These are phyloP conservation scores for Sodiomyces alkalinus DNA, from an alignment of 2,329 filamentous ascomycete species.

Conservation along the genomic window DNA sequence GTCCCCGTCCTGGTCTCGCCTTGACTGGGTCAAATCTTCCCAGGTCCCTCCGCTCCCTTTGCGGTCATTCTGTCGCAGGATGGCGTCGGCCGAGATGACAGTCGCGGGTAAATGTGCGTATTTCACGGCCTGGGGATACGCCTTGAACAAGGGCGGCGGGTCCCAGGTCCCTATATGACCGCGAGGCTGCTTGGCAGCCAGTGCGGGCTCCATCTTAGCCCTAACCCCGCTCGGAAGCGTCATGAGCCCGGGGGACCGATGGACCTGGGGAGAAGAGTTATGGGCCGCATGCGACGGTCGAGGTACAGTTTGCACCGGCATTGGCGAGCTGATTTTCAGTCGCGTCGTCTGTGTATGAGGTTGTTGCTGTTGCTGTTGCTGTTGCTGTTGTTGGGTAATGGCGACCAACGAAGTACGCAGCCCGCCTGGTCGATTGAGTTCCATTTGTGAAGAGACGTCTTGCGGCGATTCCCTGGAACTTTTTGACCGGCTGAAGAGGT, in stretches of 20 bases:
- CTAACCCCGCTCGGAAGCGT: constrained; percentile 5
- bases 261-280: constrained; percentile 3
- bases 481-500: constrained; percentile 33
- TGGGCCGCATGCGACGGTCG: constrained; percentile 1
- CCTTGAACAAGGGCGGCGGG: constrained; percentile 69
- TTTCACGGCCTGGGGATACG: constrained; percentile 70
- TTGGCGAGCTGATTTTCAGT: constrained; percentile 5
- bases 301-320: too few species aligned
- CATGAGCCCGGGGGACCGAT: constrained; percentile 3
- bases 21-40: constrained; percentile 16
- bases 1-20: constrained; percentile 15
- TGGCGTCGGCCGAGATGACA: constrained; percentile 50
- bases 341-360: constrained; percentile 3
- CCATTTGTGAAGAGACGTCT: constrained; percentile 14
- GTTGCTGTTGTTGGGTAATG: too few species aligned
- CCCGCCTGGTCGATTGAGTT: constrained; percentile 17
- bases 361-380: constrained; percentile 16
- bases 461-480: constrained; percentile 13
- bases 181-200: constrained; percentile 8
- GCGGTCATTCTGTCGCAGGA: constrained; percentile 45
- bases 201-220: constrained; percentile 2
- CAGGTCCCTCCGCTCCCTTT: constrained; percentile 24
- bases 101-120: constrained; percentile 56
- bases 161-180: constrained; percentile 36
- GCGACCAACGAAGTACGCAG: constrained; percentile 30